Evolutionary conservation across 495 filamentous ascomycete species (phyloP).

Genomic region (Penicillium bialowiezense): DNA sequence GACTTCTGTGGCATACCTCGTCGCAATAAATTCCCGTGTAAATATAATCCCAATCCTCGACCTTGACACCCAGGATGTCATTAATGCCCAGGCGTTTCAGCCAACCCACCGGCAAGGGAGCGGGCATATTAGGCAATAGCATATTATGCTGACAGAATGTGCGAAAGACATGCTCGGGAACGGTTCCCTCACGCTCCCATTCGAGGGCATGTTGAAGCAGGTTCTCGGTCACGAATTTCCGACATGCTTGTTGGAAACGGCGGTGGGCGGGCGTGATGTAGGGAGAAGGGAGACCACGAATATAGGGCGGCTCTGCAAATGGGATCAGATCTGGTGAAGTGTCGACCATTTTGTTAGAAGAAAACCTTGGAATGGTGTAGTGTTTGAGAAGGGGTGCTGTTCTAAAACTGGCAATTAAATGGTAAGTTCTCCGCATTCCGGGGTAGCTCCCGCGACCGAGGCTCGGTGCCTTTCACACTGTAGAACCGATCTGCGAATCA

Average conservation of each 20-base stretch:
- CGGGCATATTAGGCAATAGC: slow-evolving; percentile 61
- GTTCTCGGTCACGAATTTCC: slow-evolving; percentile 59
- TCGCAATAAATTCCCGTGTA: slow-evolving; percentile 68
- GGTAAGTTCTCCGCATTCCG: slow-evolving; percentile 15
- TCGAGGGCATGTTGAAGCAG: slow-evolving; percentile 60
- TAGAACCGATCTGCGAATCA: too few species aligned
- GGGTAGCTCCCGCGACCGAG: slow-evolving; percentile 15
- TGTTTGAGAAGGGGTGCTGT: neutral
- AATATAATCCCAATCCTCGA: slow-evolving; percentile 73
- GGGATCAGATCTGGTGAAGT: slow-evolving; percentile 50
- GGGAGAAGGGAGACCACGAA: slow-evolving; percentile 65
- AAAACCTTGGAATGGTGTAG: too few species aligned
- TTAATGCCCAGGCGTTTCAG: slow-evolving; percentile 61
- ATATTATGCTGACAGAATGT: slow-evolving; percentile 61
- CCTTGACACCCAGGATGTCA: slow-evolving; percentile 64
- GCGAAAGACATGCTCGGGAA: slow-evolving; percentile 60
- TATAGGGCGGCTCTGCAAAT: slow-evolving; percentile 72
- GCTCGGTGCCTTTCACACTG: slow-evolving; percentile 15
- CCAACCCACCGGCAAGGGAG: slow-evolving; percentile 66
- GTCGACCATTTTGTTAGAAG: slow-evolving; percentile 28
- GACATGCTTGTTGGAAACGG: slow-evolving; percentile 65
- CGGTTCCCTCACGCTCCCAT: slow-evolving; percentile 60
- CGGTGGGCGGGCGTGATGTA: slow-evolving; percentile 62
- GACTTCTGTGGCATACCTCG: slow-evolving; percentile 38
- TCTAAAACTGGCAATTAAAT: neutral